These are phyloP conservation scores for Ophiosphaerella korrae DNA, from an alignment of 2,329 filamentous ascomycete genomes.

Conservation along the genomic window DNA sequence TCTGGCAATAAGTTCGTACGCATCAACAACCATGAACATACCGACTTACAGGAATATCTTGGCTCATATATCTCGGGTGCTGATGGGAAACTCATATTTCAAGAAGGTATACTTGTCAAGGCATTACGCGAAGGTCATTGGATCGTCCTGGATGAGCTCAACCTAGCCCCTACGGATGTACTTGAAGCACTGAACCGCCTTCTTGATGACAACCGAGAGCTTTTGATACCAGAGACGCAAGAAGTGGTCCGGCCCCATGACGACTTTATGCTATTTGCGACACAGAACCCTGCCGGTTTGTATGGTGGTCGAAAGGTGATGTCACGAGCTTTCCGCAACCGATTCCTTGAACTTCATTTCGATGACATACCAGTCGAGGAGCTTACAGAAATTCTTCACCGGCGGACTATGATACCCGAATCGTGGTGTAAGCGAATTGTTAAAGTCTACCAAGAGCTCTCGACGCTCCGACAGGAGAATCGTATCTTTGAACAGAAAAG, in stretches of 20 bases:
- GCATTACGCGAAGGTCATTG: slow-evolving; percentile 92
- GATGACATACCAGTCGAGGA: slow-evolving; percentile 97
- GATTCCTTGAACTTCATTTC: slow-evolving; percentile 95
- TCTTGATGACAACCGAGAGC: slow-evolving; percentile 92
- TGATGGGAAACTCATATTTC: slow-evolving; percentile 85
- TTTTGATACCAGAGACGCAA: slow-evolving; percentile 95
- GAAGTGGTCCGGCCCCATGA: slow-evolving; percentile 89
- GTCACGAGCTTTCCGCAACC: slow-evolving; percentile 92
- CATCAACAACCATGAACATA: slow-evolving; percentile 99
- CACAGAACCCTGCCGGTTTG: slow-evolving; percentile 92
- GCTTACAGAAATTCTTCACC: slow-evolving; percentile 86
- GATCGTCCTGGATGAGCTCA: slow-evolving; percentile 98
- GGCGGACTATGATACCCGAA: slow-evolving; percentile 85
- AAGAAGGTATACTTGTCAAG: slow-evolving; percentile 91
- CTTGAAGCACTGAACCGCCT: slow-evolving; percentile 94
- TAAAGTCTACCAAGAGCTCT: slow-evolving; percentile 90
- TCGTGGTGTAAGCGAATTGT: slow-evolving; percentile 93
- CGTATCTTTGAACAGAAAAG: slow-evolving; percentile 96
- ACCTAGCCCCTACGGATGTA: slow-evolving; percentile 95
- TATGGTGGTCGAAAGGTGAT: slow-evolving; percentile 95
- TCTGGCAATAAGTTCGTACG: slow-evolving; percentile 97
- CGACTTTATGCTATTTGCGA: slow-evolving; percentile 97
- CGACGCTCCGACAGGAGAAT: slow-evolving; percentile 84
- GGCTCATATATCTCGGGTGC: slow-evolving; percentile 88
- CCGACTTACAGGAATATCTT: slow-evolving; percentile 95